Conservation (phyloP, 2,329 filamentous ascomycete species). For the Achaetomium macrosporum region DNA sequence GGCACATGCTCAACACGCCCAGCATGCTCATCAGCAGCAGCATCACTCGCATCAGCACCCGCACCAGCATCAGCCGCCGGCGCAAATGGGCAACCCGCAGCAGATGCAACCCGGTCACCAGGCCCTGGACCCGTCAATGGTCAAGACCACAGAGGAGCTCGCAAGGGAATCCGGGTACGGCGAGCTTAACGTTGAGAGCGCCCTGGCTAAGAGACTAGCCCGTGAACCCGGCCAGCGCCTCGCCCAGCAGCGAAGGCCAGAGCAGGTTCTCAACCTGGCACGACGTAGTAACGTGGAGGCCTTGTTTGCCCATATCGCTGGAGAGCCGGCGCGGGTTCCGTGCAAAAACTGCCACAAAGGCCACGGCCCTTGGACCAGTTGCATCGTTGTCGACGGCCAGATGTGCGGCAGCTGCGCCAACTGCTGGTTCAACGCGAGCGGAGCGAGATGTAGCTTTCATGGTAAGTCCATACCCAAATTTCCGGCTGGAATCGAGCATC, state of each 20-base stretch:
- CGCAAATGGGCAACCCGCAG: constrained; percentile 24
- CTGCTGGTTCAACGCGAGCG: constrained; percentile 59
- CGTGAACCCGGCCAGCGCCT: constrained; percentile 43
- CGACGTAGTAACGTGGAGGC: constrained; percentile 56
- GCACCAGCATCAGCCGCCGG: constrained; percentile 26
- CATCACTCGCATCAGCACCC: constrained; percentile 19
- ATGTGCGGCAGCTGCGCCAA: constrained; percentile 59
- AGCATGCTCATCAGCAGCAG: constrained; percentile 21
- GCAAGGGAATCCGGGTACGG: constrained; percentile 43
- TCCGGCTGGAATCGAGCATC: neutral
- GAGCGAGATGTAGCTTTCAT: constrained; percentile 54
- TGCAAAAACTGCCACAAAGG: constrained; percentile 58
- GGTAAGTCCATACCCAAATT: constrained; percentile 35
- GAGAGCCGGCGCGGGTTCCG: constrained; percentile 40
- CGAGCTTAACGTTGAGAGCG: constrained; percentile 45
- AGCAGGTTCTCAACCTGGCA: constrained; percentile 50
- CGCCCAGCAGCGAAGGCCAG: constrained; percentile 47
- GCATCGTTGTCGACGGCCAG: constrained; percentile 53
- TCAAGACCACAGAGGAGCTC: constrained; percentile 42
- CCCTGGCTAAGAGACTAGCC: constrained; percentile 49
- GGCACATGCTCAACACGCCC: constrained; percentile 26
- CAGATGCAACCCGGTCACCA: constrained; percentile 12
- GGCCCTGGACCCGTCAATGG: constrained; percentile 22
- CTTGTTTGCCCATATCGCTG: constrained; percentile 51
- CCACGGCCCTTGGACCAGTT: constrained; percentile 53